A percentile compares a stretch with the other conserved stretches of the same genome.
Conservation (phyloP, 805 yeast species). For the Yarrowia sp. region DNA sequence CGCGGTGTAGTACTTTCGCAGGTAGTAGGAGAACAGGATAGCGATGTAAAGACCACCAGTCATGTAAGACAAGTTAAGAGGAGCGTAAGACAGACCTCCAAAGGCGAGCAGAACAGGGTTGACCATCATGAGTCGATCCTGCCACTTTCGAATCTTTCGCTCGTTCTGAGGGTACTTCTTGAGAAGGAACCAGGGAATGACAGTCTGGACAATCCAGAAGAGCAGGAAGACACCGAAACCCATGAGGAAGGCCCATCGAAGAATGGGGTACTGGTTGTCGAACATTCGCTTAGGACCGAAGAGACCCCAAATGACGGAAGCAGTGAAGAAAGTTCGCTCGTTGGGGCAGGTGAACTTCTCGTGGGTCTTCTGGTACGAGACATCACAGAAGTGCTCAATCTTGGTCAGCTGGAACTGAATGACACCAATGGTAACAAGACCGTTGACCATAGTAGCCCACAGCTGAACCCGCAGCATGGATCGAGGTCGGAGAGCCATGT, state of each 20-base stretch:
- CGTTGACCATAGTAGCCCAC: conserved; percentile 43
- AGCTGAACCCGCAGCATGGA: conserved; percentile 45
- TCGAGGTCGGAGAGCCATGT: conserved; percentile 45
- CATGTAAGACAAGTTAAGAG: conserved; percentile 46
- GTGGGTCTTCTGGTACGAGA: conserved; percentile 35
- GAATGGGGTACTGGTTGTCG: conserved; percentile 55
- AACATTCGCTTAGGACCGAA: conserved; percentile 56
- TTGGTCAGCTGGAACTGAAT: conserved; percentile 40
- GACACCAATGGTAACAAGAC: conserved; percentile 38
- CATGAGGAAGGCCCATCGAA: conserved; percentile 62
- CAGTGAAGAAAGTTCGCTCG: conserved; percentile 46
- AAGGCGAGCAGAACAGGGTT: conserved; percentile 48
- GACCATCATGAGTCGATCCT: conserved; percentile 32
- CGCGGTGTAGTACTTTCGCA: conserved; percentile 44
- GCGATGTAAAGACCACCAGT: conserved; percentile 45
- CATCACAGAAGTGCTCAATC: conserved; percentile 35
- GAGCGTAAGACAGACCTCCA: conserved; percentile 43
- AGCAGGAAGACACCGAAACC: conserved; percentile 41
- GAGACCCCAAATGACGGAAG: conserved; percentile 56
- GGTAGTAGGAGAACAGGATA: conserved; percentile 46
- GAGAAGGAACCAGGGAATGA: conserved; percentile 29
- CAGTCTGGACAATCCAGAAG: conserved; percentile 26
- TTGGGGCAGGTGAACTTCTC: conserved; percentile 47
- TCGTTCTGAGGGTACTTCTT: conserved; percentile 29
- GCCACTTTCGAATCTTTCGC: conserved; percentile 35